These are phyloP conservation scores for Botrytis elliptica DNA, from an alignment of 2,329 filamentous ascomycete species.

Conservation along the genomic window DNA sequence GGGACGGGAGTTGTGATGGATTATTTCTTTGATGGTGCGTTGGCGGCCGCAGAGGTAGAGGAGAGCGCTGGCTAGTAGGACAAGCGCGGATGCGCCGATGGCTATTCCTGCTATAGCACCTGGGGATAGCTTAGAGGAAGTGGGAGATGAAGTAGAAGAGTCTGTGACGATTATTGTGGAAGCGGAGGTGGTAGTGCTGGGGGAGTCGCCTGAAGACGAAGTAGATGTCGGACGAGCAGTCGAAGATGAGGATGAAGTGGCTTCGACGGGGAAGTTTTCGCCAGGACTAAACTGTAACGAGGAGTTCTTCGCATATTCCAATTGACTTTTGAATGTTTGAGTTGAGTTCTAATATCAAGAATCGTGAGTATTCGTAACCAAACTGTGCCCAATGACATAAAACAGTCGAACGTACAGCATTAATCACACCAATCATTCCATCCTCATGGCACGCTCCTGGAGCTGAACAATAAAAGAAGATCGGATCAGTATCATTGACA, in stretches of 20 bases:
- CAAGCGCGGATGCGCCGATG: conserved; percentile 29
- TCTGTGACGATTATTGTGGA: not conserved
- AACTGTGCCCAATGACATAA: not conserved
- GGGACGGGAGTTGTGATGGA: conserved; percentile 23
- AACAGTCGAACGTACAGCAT: conserved; percentile 51
- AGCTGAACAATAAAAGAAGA: conserved; percentile 71
- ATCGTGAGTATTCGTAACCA: not conserved
- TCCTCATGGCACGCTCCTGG: conserved; percentile 61
- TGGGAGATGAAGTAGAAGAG: not conserved
- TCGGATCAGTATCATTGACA: conserved; percentile 61
- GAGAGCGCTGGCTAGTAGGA: conserved; percentile 26
- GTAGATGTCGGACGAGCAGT: conserved; percentile 21
- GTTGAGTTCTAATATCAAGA: conserved; percentile 27
- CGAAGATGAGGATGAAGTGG: conserved; percentile 20
- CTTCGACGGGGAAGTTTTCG: conserved; percentile 30
- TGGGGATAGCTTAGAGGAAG: conserved; percentile 16
- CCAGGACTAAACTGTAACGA: conserved; percentile 30
- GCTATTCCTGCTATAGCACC: conserved; percentile 34
- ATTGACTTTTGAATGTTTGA: conserved; percentile 30
- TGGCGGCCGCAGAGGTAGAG: conserved; percentile 35
- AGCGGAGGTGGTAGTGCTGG: conserved; percentile 10
- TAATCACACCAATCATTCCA: conserved; percentile 77
- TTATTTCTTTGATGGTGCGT: conserved; percentile 29
- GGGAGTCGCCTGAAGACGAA: conserved; percentile 16
- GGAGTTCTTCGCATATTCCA: conserved; percentile 28